Percentiles rank a stretch among this genome's conserved stretches.
Conservation (phyloP, 1,284 basidiomycete species). For the Trametes sp. region DNA sequence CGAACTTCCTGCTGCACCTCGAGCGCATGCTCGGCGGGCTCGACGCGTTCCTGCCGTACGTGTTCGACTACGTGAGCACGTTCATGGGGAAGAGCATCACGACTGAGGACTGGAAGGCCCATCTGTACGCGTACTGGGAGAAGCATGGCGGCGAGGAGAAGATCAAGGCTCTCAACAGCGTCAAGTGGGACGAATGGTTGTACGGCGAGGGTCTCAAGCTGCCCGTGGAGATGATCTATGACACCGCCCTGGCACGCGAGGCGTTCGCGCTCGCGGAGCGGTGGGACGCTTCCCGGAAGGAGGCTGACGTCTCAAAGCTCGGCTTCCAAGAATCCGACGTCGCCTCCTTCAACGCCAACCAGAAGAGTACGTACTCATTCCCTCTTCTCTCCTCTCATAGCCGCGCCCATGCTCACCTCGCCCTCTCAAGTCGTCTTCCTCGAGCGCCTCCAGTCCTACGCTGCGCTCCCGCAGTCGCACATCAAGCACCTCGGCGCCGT, state of each 20-base stretch:
- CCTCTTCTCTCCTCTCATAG: not conserved
- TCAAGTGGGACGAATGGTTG: slow-evolving; percentile 91
- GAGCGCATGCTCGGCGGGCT: slow-evolving; percentile 89
- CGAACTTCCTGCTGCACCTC: slow-evolving; percentile 74
- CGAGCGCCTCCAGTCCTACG: slow-evolving; percentile 67
- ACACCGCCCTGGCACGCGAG: slow-evolving; percentile 78
- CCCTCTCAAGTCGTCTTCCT: slow-evolving; percentile 70
- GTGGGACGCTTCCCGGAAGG: slow-evolving; percentile 77
- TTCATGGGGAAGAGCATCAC: slow-evolving; percentile 88
- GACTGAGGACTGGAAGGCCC: slow-evolving; percentile 87
- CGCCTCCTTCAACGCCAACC: slow-evolving; percentile 68
- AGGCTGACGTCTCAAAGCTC: slow-evolving; percentile 52
- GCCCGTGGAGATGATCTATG: slow-evolving; percentile 86
- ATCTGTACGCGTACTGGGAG: slow-evolving; percentile 84
- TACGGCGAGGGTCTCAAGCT: slow-evolving; percentile 83
- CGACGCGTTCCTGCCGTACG: slow-evolving; percentile 85
- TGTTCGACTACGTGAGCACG: slow-evolving; percentile 81
- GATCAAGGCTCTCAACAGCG: slow-evolving; percentile 70
- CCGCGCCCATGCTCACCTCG: slow-evolving; percentile 11
- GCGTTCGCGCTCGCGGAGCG: slow-evolving; percentile 76
- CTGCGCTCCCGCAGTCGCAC: slow-evolving; percentile 62
- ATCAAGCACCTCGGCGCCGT: slow-evolving; percentile 60
- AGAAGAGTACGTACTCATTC: slow-evolving; percentile 60
- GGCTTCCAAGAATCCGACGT: slow-evolving; percentile 64
- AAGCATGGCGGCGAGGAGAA: slow-evolving; percentile 68